Conservation (phyloP, 1,284 basidiomycete genomes). For the Trichosporon sp. region DNA sequence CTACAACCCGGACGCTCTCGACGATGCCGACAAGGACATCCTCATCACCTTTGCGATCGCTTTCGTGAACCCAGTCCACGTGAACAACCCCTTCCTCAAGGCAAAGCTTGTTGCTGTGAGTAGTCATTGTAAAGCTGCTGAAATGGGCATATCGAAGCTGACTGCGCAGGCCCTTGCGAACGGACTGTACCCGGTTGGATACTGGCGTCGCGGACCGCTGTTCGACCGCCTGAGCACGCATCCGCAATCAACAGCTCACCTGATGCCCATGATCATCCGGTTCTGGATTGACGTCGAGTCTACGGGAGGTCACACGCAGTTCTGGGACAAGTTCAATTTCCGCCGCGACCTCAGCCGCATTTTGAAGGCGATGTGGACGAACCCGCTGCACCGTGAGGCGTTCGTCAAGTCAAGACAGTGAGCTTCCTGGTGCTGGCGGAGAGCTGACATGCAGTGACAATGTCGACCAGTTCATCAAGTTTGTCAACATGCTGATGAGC, state of each 20-base stretch:
- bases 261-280: conserved; percentile 86
- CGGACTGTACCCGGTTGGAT: conserved; percentile 69
- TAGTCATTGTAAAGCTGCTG: neutral
- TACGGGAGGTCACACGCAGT: conserved; percentile 95
- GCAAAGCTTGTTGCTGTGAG: conserved; percentile 90
- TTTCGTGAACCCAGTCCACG: conserved; percentile 91
- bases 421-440: conserved; percentile 34
- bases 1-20: conserved; percentile 70
- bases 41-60: conserved; percentile 85
- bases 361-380: conserved; percentile 82
- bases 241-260: conserved; percentile 73
- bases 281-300: conserved; percentile 98
- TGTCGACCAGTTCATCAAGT: conserved; percentile 85
- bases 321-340: conserved; percentile 57
- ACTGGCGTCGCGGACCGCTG: conserved; percentile 70
- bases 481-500: conserved; percentile 97
- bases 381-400: conserved; percentile 76
- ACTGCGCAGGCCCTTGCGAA: conserved; percentile 67
- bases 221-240: conserved; percentile 78
- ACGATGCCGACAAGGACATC: conserved; percentile 75
- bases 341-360: conserved; percentile 80
- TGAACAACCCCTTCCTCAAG: conserved; percentile 98
- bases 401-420: conserved; percentile 71
- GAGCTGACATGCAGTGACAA: conserved; percentile 57
- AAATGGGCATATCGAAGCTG: neutral